These are phyloP conservation scores for Malus hybrid DNA, from an alignment of 331 rosid species.

Conservation along the genomic window DNA sequence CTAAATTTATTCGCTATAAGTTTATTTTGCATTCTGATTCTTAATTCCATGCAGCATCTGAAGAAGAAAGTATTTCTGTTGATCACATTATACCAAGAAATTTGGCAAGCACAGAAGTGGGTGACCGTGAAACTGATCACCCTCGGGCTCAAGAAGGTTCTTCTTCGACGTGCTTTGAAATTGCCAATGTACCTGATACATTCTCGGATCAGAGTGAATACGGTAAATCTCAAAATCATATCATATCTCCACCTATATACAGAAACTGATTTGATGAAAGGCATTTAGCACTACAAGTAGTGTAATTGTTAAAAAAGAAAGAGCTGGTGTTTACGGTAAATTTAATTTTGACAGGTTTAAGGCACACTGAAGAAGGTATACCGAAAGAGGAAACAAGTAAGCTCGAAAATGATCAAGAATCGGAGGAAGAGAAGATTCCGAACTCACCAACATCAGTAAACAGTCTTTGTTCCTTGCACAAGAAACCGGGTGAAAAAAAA, in stretches of 20 bases:
- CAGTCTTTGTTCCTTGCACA: constrained; percentile 30
- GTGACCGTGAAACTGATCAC: constrained; percentile 17
- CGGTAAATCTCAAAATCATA: constrained; percentile 24
- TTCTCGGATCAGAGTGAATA: constrained; percentile 31
- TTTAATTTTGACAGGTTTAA: constrained; percentile 13
- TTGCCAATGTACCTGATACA: constrained; percentile 27
- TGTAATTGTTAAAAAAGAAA: not conserved
- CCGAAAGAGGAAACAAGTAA: constrained; percentile 14
- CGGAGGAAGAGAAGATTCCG: constrained; percentile 52
- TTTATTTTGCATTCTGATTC: not conserved
- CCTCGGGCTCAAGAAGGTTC: constrained; percentile 25
- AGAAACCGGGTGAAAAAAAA: constrained; percentile 34
- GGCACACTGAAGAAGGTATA: constrained; percentile 4
- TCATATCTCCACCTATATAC: not conserved
- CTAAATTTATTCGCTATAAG: not conserved
- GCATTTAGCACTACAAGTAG: not conserved
- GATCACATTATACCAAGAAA: constrained; percentile 1
- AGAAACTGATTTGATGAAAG: not conserved
- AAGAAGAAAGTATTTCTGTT: not conserved
- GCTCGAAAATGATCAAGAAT: constrained; percentile 4
- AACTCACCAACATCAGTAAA: constrained; percentile 49
- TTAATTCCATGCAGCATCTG: constrained; percentile 11
- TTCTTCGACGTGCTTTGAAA: constrained; percentile 8
- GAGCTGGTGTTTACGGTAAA: not conserved
- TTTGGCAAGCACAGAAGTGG: constrained; percentile 1